Evolutionary conservation across 2,329 filamentous ascomycete species (phyloP), one percentile per base, ranked within the genome.

Genomic region (Hymenoscyphus scutula): DNA sequence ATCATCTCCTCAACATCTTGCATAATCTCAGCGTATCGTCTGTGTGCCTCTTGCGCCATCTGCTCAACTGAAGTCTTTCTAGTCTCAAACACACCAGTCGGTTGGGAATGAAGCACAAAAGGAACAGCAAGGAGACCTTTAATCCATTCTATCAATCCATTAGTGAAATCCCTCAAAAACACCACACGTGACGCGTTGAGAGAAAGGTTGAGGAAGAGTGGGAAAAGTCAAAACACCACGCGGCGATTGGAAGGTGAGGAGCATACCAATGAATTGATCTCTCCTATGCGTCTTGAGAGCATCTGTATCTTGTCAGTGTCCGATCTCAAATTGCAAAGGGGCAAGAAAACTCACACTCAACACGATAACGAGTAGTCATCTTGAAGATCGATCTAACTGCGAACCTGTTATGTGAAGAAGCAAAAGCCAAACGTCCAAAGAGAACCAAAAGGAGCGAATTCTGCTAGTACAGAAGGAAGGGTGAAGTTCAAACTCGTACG

Each of bases 51-150:
- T 62, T 86, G 84, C 4, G 91, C 90, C 81, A 94, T 92, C 62
- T 88, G 83, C 53, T 83, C 79, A 58, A 94, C 84, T 61, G 81
- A 84, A 60, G 84, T 80, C 62, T 83, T 81, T 69, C 86, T 82
- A 62, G 84, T 81, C 67, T 93, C 89, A 71, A 94, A 92, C 51
- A 92, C 86, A 23, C 92, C 92, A 0, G 92, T 96, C 3, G 95
- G 95, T 74, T 98, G 93, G 1, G 94, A 97, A 76, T 97, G 92
- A 60, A 99, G 85, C 45, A 99, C 94, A 74, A 99, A 99, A 0
- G 95, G 95, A 0, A 98, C 94, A 1, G 95, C 95, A 13, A 98
- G 81, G 3, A 98, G 84, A 45, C 89, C 91, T 78, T 99, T 98
- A 81, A 98, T 91, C 94, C 94, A 98, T 89, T 97, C 92, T 87